These are phyloP conservation scores for Tylopilus felleus DNA, from an alignment of 768 basidiomycete species.

Conservation along the genomic window DNA sequence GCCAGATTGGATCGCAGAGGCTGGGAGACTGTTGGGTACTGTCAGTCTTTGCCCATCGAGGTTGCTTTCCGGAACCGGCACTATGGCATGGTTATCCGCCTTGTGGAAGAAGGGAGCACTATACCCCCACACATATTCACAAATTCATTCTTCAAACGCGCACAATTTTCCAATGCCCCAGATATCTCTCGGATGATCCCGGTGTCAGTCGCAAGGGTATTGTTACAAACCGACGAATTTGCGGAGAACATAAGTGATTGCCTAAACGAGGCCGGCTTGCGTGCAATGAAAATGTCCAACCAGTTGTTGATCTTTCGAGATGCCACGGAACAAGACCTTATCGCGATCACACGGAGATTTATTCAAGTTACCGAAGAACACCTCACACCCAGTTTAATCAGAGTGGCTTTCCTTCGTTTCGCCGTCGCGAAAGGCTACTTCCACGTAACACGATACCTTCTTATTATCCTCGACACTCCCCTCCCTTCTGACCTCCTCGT, in stretches of 20 bases:
- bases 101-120: neutral
- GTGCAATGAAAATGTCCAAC: neutral
- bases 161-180: neutral
- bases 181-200: neutral
- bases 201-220: neutral
- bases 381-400: neutral
- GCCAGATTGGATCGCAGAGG: neutral
- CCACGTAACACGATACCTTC: neutral
- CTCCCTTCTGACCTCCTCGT: neutral
- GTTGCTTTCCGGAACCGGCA: neutral
- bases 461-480: neutral
- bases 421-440: neutral
- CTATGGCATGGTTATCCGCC: neutral
- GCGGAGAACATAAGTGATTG: neutral
- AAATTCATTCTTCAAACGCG: neutral
- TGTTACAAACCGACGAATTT: neutral
- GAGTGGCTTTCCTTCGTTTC: neutral
- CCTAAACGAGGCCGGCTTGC: neutral
- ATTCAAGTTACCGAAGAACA: neutral
- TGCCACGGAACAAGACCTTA: neutral
- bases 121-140: conserved; percentile 1
- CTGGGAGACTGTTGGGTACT: neutral
- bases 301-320: neutral
- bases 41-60: neutral
- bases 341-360: neutral